Percentiles rank a stretch among this genome's conserved stretches.
These are phyloP conservation scores for Colletotrichum kahawae DNA, from an alignment of 2,329 filamentous ascomycete species.

Conservation along the genomic window DNA sequence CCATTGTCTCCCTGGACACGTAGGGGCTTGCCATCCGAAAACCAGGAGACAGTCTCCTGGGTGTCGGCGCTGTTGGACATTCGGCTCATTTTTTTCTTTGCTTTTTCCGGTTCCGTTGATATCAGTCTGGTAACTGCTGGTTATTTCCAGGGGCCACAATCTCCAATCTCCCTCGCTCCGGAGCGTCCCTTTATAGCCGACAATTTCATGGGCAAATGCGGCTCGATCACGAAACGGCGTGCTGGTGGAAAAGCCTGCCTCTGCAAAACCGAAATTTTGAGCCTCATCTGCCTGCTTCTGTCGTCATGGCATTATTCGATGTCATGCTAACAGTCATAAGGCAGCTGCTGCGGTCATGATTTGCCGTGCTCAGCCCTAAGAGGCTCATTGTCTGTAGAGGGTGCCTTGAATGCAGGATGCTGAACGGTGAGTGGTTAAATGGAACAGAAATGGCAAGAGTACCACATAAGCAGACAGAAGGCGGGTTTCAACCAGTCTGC, in stretches of 20 bases:
- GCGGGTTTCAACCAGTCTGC: neutral
- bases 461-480: neutral
- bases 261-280: neutral
- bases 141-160: neutral
- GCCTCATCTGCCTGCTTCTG: neutral
- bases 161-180: neutral
- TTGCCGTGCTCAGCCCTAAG: constrained; percentile 1
- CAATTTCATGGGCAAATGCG: neutral
- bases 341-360: constrained; percentile 16
- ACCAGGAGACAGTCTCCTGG: neutral
- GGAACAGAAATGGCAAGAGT: neutral
- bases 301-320: neutral
- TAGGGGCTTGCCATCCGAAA: neutral
- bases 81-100: neutral
- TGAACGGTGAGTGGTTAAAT: neutral
- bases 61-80: constrained; percentile 3
- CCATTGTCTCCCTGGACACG: neutral
- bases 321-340: neutral
- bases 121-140: neutral
- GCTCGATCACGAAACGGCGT: neutral
- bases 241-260: neutral
- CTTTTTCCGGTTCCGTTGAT: neutral
- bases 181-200: neutral
- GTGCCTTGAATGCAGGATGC: neutral
- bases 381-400: neutral